Evolutionary conservation across 2,329 filamentous ascomycete genomes (phyloP).

Genomic region (Scorias spongiosa): DNA sequence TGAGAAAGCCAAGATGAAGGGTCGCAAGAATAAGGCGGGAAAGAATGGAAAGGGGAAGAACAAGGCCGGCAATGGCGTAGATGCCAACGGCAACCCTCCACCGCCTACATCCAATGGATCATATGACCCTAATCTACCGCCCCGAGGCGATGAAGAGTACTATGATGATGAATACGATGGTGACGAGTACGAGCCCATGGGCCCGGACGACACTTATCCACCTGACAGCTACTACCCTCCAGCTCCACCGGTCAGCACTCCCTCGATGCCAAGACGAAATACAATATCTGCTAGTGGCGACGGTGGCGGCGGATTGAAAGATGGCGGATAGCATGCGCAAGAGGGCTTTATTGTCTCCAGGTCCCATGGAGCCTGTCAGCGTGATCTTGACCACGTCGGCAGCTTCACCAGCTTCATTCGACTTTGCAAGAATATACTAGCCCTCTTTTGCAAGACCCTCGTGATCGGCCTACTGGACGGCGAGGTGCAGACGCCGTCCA

Average conservation of each 20-base stretch:
- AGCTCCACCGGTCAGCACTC: not conserved
- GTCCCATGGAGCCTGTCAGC: not conserved
- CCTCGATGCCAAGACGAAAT: not conserved
- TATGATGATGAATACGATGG: constrained; percentile 18
- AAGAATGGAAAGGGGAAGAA: constrained; percentile 39
- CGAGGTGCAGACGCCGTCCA: not conserved
- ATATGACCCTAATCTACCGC: constrained; percentile 17
- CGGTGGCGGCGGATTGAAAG: not conserved
- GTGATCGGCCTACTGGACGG: not conserved
- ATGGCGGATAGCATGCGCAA: not conserved
- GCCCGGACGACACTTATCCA: constrained; percentile 10
- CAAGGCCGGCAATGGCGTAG: constrained; percentile 8
- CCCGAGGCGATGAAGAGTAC: constrained; percentile 15
- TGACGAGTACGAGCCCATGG: constrained; percentile 15
- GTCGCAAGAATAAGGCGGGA: constrained; percentile 73
- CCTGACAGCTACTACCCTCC: constrained; percentile 1
- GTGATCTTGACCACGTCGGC: not conserved
- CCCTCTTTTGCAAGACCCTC: not conserved
- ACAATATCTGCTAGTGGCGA: not conserved
- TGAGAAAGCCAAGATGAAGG: constrained; percentile 90
- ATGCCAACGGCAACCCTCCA: constrained; percentile 2
- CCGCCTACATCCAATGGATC: constrained; percentile 5
- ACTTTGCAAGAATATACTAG: not conserved
- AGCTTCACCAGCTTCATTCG: not conserved
- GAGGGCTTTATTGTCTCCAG: not conserved